phyloP scores from a whole-genome alignment of 2,329 filamentous ascomycete genomes.

The Beauveria pseudobassiana region DNA sequence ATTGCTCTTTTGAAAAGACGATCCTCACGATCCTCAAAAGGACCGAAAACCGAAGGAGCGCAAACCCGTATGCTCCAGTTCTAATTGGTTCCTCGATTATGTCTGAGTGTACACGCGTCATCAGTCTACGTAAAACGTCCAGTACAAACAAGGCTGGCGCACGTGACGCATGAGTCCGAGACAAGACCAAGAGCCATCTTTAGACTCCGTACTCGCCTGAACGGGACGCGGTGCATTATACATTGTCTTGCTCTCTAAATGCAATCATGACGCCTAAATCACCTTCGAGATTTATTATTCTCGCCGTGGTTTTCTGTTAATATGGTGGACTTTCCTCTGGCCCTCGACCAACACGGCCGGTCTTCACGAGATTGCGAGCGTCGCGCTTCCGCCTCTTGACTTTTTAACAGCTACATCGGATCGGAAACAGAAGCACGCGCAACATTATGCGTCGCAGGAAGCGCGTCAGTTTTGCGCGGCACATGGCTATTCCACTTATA shows the following conservation, averaged over 20 bases:
- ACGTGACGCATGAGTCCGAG: not conserved
- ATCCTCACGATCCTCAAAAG: no score
- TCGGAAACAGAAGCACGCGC: constrained; percentile 8
- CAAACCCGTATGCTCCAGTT: no score
- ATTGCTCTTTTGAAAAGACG: no score
- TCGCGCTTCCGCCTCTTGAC: constrained; percentile 4
- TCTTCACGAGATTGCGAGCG: not conserved
- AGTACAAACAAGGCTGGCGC: not conserved
- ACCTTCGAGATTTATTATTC: not conserved
- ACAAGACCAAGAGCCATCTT: no score
- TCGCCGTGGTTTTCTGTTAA: not conserved
- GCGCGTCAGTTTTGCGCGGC: constrained; percentile 24
- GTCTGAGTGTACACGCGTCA: not conserved
- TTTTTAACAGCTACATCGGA: constrained; percentile 6
- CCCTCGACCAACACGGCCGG: not conserved
- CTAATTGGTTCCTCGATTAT: not conserved
- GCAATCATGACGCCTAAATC: not conserved
- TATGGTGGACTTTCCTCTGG: constrained; percentile 1
- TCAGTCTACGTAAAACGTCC: not conserved
- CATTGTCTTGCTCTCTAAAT: not conserved
- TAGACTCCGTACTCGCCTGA: no score
- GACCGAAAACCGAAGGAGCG: no score
- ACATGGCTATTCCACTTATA: constrained; percentile 26
- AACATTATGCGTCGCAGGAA: constrained; percentile 23
- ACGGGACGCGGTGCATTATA: not conserved